Percentiles rank a stretch among this genome's conserved stretches.
phyloP scores from a whole-genome alignment of 352 stramenopile genomes.

The Phytophthora tentaculata region DNA sequence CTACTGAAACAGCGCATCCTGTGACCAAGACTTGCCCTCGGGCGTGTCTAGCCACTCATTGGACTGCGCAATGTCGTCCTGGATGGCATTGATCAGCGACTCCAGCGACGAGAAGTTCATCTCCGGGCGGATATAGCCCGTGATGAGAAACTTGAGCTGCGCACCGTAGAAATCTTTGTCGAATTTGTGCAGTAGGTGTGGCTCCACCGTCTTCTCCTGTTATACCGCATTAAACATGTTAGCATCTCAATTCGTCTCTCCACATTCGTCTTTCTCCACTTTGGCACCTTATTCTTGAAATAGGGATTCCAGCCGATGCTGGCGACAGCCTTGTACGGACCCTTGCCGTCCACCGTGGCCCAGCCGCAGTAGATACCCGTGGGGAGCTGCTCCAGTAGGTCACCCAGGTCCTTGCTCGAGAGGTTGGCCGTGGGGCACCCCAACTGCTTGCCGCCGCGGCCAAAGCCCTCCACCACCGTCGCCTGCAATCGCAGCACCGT shows the following conservation, averaged over 20 bases:
- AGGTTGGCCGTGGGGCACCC: constrained; percentile 97
- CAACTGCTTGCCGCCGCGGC: constrained; percentile 95
- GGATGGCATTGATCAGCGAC: constrained; percentile 92
- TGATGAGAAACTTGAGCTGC: constrained; percentile 93
- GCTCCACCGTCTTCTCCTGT: constrained; percentile 96
- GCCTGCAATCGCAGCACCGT: constrained; percentile 83
- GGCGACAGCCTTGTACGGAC: constrained; percentile 94
- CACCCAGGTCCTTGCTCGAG: constrained; percentile 83
- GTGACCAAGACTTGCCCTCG: constrained; percentile 57
- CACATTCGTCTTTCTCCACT: constrained; percentile 18
- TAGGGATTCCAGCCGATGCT: constrained; percentile 97
- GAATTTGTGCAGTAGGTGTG: constrained; percentile 94
- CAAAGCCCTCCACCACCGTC: constrained; percentile 94
- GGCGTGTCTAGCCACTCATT: constrained; percentile 68
- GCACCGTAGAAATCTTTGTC: constrained; percentile 95
- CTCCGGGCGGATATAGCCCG: constrained; percentile 94
- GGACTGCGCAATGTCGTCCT: constrained; percentile 81
- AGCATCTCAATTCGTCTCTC: constrained; percentile 5
- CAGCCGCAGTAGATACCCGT: constrained; percentile 96
- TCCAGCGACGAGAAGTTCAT: constrained; percentile 95
- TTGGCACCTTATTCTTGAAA: constrained; percentile 91
- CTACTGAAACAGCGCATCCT: constrained; percentile 57
- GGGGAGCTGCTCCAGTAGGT: constrained; percentile 74
- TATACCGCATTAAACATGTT: constrained; percentile 3
- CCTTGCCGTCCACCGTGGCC: constrained; percentile 86